phyloP scores from a whole-genome alignment of 805 yeast genomes.

The Hyphopichia homilentoma region DNA sequence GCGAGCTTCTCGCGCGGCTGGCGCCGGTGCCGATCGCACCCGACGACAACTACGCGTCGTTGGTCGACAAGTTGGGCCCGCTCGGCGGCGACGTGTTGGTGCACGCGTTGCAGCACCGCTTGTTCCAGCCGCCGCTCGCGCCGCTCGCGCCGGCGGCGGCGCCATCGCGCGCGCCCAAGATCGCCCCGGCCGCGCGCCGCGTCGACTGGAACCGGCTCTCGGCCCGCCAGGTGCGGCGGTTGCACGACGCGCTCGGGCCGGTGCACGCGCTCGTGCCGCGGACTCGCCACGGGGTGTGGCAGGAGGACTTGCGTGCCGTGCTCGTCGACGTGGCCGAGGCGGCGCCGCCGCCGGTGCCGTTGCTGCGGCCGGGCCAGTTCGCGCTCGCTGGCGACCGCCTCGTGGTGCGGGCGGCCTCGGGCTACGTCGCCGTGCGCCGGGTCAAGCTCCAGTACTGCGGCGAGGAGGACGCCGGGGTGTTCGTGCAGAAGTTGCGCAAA shows the following conservation, averaged over 20 bases:
- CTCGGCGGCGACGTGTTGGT: slow-evolving; percentile 61
- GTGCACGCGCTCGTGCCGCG: slow-evolving; percentile 39
- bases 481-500: slow-evolving; percentile 42
- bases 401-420: slow-evolving; percentile 42
- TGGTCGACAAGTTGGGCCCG: slow-evolving; percentile 51
- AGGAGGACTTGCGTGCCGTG: slow-evolving; percentile 39
- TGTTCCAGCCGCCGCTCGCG: slow-evolving; percentile 17
- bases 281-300: too few species aligned
- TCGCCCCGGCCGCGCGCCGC: slow-evolving; percentile 38
- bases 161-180: slow-evolving; percentile 57
- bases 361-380: slow-evolving; percentile 28
- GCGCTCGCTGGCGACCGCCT: slow-evolving; percentile 19
- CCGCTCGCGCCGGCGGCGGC: slow-evolving; percentile 20
- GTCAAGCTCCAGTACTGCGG: slow-evolving; percentile 56
- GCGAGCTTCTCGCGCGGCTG: slow-evolving; percentile 63
- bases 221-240: slow-evolving; percentile 37
- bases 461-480: slow-evolving; percentile 43
- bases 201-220: slow-evolving; percentile 46
- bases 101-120: slow-evolving; percentile 34
- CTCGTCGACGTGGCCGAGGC: slow-evolving; percentile 34
- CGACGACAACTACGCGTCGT: slow-evolving; percentile 41
- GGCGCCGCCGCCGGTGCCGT: not conserved
- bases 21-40: slow-evolving; percentile 34
- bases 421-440: slow-evolving; percentile 28
- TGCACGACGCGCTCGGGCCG: slow-evolving; percentile 53